These are phyloP conservation scores for Ascocoryne sarcoides DNA, from an alignment of 2,329 filamentous ascomycete genomes.

Conservation along the genomic window DNA sequence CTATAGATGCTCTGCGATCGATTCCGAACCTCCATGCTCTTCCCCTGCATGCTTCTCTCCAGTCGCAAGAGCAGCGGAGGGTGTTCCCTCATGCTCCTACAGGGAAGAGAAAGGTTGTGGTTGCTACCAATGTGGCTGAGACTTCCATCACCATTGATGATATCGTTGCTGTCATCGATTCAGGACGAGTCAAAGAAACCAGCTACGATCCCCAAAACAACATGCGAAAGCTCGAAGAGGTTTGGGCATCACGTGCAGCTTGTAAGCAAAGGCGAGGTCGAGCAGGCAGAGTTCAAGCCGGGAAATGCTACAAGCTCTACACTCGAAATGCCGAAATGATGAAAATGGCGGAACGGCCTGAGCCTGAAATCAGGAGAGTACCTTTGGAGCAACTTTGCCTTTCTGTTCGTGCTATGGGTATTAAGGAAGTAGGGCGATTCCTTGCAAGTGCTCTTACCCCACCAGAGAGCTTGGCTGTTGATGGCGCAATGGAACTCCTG, in stretches of 20 bases:
- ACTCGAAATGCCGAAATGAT: constrained; percentile 71
- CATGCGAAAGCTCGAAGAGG: constrained; percentile 89
- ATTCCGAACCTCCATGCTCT: constrained; percentile 65
- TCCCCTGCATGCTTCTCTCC: constrained; percentile 84
- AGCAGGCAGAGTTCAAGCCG: constrained; percentile 85
- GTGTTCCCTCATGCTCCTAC: constrained; percentile 71
- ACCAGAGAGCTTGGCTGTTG: constrained; percentile 75
- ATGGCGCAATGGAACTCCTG: constrained; percentile 72
- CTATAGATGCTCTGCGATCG: constrained; percentile 58
- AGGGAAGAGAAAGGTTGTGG: constrained; percentile 84
- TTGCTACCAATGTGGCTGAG: constrained; percentile 94
- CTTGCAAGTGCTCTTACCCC: constrained; percentile 82
- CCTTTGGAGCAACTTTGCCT: constrained; percentile 91
- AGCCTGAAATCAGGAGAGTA: constrained; percentile 88
- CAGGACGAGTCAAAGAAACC: constrained; percentile 91
- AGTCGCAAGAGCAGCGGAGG: constrained; percentile 76
- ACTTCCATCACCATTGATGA: constrained; percentile 99
- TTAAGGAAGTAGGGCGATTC: constrained; percentile 72
- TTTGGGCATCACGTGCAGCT: constrained; percentile 87
- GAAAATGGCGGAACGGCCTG: constrained; percentile 79
- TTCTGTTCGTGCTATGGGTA: constrained; percentile 91
- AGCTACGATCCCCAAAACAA: constrained; percentile 87
- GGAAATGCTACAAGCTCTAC: constrained; percentile 91
- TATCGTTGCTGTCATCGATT: constrained; percentile 92
- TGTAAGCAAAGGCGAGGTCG: constrained; percentile 91